Evolutionary conservation across 177 flowering plant genomes (phyloP).

Genomic region (Vitis hybrid): DNA sequence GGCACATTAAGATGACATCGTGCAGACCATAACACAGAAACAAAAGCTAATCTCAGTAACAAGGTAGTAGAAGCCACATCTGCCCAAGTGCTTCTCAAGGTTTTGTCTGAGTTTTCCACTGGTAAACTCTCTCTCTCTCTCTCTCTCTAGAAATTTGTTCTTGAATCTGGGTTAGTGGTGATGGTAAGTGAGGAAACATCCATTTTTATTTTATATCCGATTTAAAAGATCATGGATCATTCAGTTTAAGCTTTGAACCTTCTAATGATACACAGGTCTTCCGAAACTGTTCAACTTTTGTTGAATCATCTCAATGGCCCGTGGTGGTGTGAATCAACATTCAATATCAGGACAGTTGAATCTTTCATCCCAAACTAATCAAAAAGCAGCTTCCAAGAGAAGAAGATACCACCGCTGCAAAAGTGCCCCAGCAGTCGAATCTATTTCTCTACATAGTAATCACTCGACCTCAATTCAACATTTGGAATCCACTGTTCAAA

Average conservation of each 20-base stretch:
- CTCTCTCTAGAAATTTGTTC: no score
- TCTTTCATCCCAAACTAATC: constrained; percentile 15
- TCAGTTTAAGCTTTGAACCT: background rate
- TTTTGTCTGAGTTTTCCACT: no score
- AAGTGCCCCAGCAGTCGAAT: constrained; percentile 45
- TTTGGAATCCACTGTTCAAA: constrained; percentile 25
- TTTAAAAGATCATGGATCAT: no score
- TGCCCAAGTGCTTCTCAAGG: no score
- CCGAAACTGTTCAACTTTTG: background rate
- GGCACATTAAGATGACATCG: no score
- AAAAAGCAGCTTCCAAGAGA: constrained; percentile 19
- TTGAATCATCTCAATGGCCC: constrained; percentile 10
- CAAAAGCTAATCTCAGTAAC: no score
- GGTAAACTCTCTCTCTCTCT: no score
- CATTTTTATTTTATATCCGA: no score
- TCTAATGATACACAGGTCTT: constrained; percentile 5
- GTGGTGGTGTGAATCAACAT: constrained; percentile 1
- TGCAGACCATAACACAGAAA: no score
- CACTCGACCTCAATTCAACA: constrained; percentile 16
- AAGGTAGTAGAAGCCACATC: no score
- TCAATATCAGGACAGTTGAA: background rate
- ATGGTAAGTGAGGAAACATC: no score
- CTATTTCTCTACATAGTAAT: constrained; percentile 18
- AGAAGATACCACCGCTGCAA: constrained; percentile 49
- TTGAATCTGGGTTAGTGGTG: no score